Evolutionary conservation across 306 rosid species (phyloP).

Genomic region (Glycine latifolia): DNA sequence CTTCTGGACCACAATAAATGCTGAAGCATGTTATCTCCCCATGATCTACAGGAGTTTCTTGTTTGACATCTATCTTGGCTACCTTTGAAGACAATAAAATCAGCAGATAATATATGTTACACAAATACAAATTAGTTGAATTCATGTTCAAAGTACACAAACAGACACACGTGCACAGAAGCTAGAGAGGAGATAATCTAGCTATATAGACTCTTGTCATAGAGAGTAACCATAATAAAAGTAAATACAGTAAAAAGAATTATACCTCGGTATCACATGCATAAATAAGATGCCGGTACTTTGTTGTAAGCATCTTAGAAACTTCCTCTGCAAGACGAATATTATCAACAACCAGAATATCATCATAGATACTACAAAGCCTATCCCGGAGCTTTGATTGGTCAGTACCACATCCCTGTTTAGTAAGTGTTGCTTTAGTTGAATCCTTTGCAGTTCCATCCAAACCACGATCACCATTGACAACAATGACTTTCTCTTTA

Average conservation of each 20-base stretch:
- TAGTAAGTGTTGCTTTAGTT: slow-evolving; percentile 26
- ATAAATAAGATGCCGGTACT: slow-evolving; percentile 80
- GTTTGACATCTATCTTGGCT: slow-evolving; percentile 86
- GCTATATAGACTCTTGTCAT: slow-evolving; percentile 29
- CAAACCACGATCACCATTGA: slow-evolving; percentile 44
- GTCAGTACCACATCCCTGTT: slow-evolving; percentile 24
- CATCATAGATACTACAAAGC: slow-evolving; percentile 73
- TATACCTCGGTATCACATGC: slow-evolving; percentile 97
- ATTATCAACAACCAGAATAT: slow-evolving; percentile 76
- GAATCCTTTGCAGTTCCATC: slow-evolving; percentile 44
- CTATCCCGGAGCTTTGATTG: slow-evolving; percentile 54
- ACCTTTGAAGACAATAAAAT: slow-evolving; percentile 65
- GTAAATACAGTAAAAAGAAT: slow-evolving; percentile 38
- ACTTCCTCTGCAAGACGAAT: slow-evolving; percentile 72
- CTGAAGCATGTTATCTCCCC: slow-evolving; percentile 97
- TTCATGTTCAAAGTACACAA: slow-evolving; percentile 14
- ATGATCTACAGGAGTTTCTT: slow-evolving; percentile 93
- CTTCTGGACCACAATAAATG: slow-evolving; percentile 80
- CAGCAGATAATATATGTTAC: slow-evolving; percentile 44
- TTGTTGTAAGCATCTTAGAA: slow-evolving; percentile 68
- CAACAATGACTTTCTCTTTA: slow-evolving; percentile 43
- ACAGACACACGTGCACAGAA: background rate
- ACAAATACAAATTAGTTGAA: slow-evolving; percentile 17
- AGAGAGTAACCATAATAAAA: slow-evolving; percentile 28
- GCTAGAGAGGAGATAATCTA: slow-evolving; percentile 6